Conservation (phyloP, 2,329 filamentous ascomycete species). For the Fusarium falciforme region DNA sequence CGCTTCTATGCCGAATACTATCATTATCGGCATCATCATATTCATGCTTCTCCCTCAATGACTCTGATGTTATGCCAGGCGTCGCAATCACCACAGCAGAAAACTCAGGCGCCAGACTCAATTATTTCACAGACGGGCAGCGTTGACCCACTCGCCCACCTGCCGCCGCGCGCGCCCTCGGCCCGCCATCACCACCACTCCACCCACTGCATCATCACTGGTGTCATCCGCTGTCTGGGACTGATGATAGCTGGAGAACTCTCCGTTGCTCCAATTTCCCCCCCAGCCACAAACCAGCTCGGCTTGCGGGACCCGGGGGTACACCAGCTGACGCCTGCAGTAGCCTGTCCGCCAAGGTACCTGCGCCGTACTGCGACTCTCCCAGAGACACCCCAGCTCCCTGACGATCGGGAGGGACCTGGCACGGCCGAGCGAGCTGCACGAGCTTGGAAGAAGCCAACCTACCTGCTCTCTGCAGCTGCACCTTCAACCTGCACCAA, state of each 20-base stretch:
- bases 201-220: conserved; percentile 11
- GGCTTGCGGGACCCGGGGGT: background rate
- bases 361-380: conserved; percentile 7
- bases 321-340: background rate
- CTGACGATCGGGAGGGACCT: conserved; percentile 23
- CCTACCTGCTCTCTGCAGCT: conserved; percentile 1
- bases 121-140: background rate
- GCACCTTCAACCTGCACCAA: conserved; percentile 22
- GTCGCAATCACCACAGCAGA: background rate
- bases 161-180: conserved; percentile 26
- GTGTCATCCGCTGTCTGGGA: conserved; percentile 10
- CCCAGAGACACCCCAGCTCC: conserved; percentile 7
- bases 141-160: conserved; percentile 3
- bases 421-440: background rate
- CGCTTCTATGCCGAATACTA: background rate
- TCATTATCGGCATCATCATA: background rate
- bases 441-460: conserved; percentile 31
- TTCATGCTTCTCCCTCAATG: background rate
- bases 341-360: background rate
- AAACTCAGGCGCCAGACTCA: conserved; percentile 8
- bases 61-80: background rate
- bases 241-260: conserved; percentile 18
- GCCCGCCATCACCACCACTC: conserved; percentile 28
- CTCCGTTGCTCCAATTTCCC: conserved; percentile 32
- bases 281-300: conserved; percentile 36